Conservation (phyloP, 805 yeast genomes). For the Ogataea methanolica region DNA sequence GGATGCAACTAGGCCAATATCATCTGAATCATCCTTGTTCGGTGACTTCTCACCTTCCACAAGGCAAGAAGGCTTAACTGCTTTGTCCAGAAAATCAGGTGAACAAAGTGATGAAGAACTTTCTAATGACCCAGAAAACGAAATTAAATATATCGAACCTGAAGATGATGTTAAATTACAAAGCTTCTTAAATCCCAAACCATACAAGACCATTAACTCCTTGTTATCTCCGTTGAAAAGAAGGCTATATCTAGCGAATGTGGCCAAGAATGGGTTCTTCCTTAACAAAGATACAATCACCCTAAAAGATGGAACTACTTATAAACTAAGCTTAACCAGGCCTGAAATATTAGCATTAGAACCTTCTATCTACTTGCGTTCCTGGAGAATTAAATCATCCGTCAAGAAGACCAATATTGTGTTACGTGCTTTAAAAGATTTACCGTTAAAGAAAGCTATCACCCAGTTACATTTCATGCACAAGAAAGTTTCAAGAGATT, state of each 20-base stretch:
- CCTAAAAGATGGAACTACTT: constrained; percentile 36
- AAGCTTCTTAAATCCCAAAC: constrained; percentile 44
- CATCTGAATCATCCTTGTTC: too few species aligned
- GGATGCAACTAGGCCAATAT: too few species aligned
- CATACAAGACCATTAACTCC: constrained; percentile 51
- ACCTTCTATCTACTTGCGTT: constrained; percentile 79
- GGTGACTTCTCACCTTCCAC: too few species aligned
- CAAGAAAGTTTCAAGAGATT: constrained; percentile 73
- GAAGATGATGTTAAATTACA: constrained; percentile 37
- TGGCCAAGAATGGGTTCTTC: constrained; percentile 61
- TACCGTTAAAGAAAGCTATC: constrained; percentile 73
- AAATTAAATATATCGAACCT: constrained; percentile 21
- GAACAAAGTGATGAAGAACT: too few species aligned
- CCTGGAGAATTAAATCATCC: constrained; percentile 81
- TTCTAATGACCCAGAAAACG: constrained; percentile 1
- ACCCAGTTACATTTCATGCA: constrained; percentile 88
- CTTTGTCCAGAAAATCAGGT: too few species aligned
- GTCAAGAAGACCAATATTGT: constrained; percentile 83
- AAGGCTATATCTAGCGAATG: constrained; percentile 57
- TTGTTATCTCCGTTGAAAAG: constrained; percentile 68
- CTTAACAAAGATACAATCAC: constrained; percentile 53
- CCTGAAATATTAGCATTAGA: constrained; percentile 76
- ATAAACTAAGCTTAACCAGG: constrained; percentile 48
- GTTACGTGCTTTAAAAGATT: constrained; percentile 67
- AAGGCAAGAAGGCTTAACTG: too few species aligned